Base-by-base conservation (phyloP, 2,329 filamentous ascomycete genomes). In the Thermoascus crustaceus region DNA sequence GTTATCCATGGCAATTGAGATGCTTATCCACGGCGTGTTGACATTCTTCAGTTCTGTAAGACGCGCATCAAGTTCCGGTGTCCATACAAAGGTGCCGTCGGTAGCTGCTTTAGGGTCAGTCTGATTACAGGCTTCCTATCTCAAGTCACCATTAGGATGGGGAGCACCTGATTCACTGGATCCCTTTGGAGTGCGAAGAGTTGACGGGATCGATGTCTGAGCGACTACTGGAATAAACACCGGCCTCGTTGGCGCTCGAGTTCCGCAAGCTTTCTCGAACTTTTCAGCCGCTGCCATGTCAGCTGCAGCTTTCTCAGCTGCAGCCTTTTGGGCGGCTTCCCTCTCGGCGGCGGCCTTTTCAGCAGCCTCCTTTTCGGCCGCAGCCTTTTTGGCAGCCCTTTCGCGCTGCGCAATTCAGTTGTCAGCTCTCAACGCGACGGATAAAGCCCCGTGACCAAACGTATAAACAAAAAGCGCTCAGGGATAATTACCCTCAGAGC, bases 1-100 rank as follows among this genome's bases (percentile, higher is more conserved):
- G 13, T 37, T 25, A 5, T 41, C 45, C 42, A 55, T 44, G 9
- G 43, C 37, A 4, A 32, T 32, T 25, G 50, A 45, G 13, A 54
- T 53, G 5, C 24, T 31, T 29, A 43, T 46, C 53, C 53, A 54
- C 11, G 47, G 29, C 5, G 38, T 34, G 21, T 45, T 38, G 16
- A 42, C 42, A 10, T 29, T 20, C 22, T 47, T 50, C 29, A 56
- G 33, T 19, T 44, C 40, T 10, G 31, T 17, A 6, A 53, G 44
- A 9, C 41, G 39, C 7, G 23, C 32, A 20, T 54, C 47, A 18
- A 53, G 45, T 11, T 46, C 43, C 1, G 41, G 17, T 10, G 49
- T 44, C 51, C 52, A 54, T 5, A 17, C 14, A n/a, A n/a, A n/a
- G n/a, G n/a, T n/a, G n/a, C n/a, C n/a, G n/a, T n/a, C n/a, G n/a